A percentile compares a stretch with the other conserved stretches of the same genome.
Evolutionary conservation across 2,329 filamentous ascomycete genomes (phyloP).

Genomic region (Pyrenochaeta sp.): DNA sequence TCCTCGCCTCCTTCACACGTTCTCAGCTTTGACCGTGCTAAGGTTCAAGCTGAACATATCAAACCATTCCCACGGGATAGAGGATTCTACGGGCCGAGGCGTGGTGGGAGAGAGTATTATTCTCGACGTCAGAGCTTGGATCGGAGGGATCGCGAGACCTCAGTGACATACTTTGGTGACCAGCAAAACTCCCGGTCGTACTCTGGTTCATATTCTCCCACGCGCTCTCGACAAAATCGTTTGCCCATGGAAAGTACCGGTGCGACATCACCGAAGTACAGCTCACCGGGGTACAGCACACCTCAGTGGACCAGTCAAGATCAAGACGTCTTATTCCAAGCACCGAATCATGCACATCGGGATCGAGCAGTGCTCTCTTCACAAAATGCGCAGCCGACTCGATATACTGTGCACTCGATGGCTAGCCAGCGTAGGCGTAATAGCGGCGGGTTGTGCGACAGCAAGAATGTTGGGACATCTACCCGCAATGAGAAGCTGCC

Average conservation of each 20-base stretch:
- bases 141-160: background rate
- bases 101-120: background rate
- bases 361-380: background rate
- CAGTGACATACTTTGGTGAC: background rate
- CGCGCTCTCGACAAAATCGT: background rate
- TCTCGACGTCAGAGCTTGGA: background rate
- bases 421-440: background rate
- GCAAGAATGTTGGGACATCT: background rate
- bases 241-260: background rate
- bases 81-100: background rate
- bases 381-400: background rate
- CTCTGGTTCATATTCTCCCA: background rate
- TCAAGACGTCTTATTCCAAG: too few relatives aligned
- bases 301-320: too few relatives aligned
- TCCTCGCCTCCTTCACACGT: background rate
- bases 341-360: background rate
- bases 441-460: background rate
- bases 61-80: background rate
- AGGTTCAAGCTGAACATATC: background rate
- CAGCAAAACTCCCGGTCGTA: background rate
- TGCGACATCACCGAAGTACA: background rate
- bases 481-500: background rate
- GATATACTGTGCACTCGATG: background rate
- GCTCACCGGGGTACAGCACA: too few relatives aligned
- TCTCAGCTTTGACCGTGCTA: background rate